Percentiles rank a stretch among this genome's conserved stretches.
Evolutionary conservation across 208 protist species (phyloP).

Genomic region (Leptomonas seymouri): DNA sequence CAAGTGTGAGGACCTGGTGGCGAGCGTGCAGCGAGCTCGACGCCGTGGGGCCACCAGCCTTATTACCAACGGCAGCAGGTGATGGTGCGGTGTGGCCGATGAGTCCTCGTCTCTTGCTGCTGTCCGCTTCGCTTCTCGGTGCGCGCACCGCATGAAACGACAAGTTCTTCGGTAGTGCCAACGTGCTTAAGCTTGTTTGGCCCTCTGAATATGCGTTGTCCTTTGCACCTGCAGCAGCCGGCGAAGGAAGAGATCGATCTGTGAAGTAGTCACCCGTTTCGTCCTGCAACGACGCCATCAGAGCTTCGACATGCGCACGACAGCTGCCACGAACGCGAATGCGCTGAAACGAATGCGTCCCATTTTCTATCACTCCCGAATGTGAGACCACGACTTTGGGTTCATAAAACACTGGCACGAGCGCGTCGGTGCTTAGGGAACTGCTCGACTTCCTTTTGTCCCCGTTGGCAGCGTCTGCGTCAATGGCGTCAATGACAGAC

Average conservation of each 20-base stretch:
- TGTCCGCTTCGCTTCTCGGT: background rate
- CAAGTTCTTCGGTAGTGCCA: conserved; percentile 32
- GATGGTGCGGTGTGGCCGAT: conserved; percentile 21
- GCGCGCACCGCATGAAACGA: conserved; percentile 28
- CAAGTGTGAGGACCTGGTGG: conserved; percentile 16
- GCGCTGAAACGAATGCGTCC: conserved; percentile 83
- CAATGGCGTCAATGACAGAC: conserved; percentile 53
- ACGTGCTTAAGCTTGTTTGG: background rate
- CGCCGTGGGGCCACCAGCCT: background rate
- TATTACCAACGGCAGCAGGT: conserved; percentile 5
- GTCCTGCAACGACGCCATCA: conserved; percentile 53
- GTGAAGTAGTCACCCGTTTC: conserved; percentile 63
- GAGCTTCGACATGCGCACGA: conserved; percentile 75
- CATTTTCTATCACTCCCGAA: conserved; percentile 77
- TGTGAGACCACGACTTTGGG: conserved; percentile 83
- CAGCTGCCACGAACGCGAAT: conserved; percentile 88
- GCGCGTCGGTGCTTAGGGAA: background rate
- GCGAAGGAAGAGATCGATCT: conserved; percentile 35
- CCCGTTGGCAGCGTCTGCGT: conserved; percentile 14
- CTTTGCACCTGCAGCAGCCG: background rate
- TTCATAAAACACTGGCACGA: conserved; percentile 85
- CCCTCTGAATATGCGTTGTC: background rate
- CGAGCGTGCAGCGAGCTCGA: conserved; percentile 7
- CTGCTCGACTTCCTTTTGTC: conserved; percentile 2
- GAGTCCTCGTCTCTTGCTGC: conserved; percentile 1